Conservation (phyloP, 106 monocot species). For the Alisma plantagoaquatica region DNA sequence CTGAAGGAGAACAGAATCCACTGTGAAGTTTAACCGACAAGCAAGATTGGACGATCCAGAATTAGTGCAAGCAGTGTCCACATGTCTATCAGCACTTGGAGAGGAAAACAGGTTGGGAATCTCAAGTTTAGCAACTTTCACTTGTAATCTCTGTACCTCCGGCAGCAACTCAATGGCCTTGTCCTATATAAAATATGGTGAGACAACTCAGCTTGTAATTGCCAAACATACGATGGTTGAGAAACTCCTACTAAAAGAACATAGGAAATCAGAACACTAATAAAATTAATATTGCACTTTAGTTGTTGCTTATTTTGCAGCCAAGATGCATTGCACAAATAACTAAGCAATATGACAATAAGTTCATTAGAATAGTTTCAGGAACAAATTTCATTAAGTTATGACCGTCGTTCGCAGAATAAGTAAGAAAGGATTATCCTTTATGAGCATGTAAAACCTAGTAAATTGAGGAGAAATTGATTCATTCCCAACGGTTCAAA, state of each 20-base stretch:
- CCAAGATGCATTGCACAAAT: background rate
- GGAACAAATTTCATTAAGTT: too few relatives aligned
- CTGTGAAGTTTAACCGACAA: slow-evolving; percentile 1
- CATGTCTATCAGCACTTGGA: slow-evolving; percentile 10
- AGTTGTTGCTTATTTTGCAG: background rate
- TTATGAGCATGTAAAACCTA: too few relatives aligned
- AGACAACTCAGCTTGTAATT: too few relatives aligned
- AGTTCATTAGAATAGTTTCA: too few relatives aligned
- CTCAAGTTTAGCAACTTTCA: slow-evolving; percentile 12
- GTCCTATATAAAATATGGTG: slow-evolving; percentile 22
- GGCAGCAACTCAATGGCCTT: slow-evolving; percentile 58
- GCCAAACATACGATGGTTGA: slow-evolving; percentile 5
- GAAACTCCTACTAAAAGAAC: background rate
- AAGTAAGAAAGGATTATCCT: too few relatives aligned
- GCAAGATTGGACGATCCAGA: slow-evolving; percentile 8
- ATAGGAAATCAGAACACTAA: background rate
- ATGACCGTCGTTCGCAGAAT: too few relatives aligned
- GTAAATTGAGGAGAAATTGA: too few relatives aligned
- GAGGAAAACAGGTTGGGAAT: slow-evolving; percentile 8
- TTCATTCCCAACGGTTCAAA: too few relatives aligned
- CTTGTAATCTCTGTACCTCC: slow-evolving; percentile 35
- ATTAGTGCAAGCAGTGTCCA: slow-evolving; percentile 11
- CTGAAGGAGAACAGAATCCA: slow-evolving; percentile 24
- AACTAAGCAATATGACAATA: too few relatives aligned
- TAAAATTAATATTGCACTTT: background rate